Percentiles rank a stretch among this genome's conserved stretches.
phyloP scores from a whole-genome alignment of 257 asterid genomes.

The Nyctanthes arbortristis region DNA sequence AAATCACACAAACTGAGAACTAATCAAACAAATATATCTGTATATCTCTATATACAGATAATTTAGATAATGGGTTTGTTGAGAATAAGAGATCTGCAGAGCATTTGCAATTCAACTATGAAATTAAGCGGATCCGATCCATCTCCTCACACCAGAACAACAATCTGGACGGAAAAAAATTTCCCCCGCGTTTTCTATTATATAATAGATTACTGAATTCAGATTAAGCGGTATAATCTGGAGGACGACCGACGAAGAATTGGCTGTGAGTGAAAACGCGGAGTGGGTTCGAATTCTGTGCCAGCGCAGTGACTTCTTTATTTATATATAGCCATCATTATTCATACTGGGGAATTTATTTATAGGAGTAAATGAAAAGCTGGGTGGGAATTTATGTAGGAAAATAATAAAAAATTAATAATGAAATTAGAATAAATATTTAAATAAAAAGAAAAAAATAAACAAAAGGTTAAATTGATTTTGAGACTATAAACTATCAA shows the following conservation, averaged over 20 bases:
- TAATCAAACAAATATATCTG: background rate
- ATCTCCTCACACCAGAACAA: background rate
- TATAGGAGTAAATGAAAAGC: too few relatives aligned
- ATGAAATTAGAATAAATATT: too few relatives aligned
- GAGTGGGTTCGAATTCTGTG: background rate
- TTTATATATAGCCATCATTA: too few relatives aligned
- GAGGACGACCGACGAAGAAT: constrained; percentile 19
- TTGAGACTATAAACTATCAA: too few relatives aligned
- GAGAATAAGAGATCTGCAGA: constrained; percentile 30
- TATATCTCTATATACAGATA: background rate
- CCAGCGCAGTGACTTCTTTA: background rate
- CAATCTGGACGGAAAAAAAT: background rate
- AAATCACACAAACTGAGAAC: constrained; percentile 11
- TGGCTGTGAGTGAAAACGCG: constrained; percentile 5
- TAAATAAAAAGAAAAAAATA: too few relatives aligned
- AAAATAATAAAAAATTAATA: too few relatives aligned
- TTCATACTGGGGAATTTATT: too few relatives aligned
- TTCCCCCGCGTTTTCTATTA: too few relatives aligned
- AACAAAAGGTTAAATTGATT: too few relatives aligned
- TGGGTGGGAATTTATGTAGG: too few relatives aligned
- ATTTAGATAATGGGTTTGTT: constrained; percentile 22
- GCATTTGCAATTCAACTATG: constrained; percentile 34
- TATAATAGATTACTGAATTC: background rate
- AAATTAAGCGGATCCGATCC: constrained; percentile 29
- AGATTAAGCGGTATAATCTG: background rate